Evolutionary conservation across 139 green algal genomes (phyloP).

Genomic region (Chlorokybus atmophyticus): DNA sequence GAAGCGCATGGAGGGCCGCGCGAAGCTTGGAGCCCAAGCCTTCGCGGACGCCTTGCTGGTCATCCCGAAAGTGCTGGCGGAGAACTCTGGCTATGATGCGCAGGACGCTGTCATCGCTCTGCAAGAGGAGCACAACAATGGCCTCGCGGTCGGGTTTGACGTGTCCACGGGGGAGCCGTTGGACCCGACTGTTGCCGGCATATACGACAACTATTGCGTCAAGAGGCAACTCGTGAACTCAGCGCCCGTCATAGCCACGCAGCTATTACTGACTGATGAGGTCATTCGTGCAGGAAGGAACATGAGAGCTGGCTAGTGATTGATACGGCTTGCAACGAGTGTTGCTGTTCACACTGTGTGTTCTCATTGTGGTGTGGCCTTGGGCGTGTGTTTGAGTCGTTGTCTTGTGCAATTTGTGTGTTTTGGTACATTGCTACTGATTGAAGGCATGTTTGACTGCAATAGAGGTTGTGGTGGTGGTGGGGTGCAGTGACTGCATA

Average conservation of each 20-base stretch:
- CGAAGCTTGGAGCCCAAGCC: constrained; percentile 88
- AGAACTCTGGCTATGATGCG: constrained; percentile 85
- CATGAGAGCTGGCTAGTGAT: too few relatives aligned
- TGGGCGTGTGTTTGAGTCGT: too few relatives aligned
- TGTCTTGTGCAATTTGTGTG: too few relatives aligned
- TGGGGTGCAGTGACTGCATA: too few relatives aligned
- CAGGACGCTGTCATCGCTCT: constrained; percentile 68
- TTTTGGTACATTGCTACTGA: too few relatives aligned
- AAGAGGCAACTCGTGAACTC: constrained; percentile 91
- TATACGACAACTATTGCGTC: constrained; percentile 96
- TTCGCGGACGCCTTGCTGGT: constrained; percentile 92
- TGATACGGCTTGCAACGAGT: too few relatives aligned
- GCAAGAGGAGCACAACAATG: constrained; percentile 70
- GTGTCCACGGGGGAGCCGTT: constrained; percentile 73
- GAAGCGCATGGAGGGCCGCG: constrained; percentile 41
- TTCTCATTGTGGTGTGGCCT: too few relatives aligned
- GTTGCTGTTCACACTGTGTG: too few relatives aligned
- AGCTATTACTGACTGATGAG: constrained; percentile 95
- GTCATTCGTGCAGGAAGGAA: constrained; percentile 93
- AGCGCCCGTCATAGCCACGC: constrained; percentile 77
- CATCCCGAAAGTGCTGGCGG: constrained; percentile 85
- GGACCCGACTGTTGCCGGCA: constrained; percentile 61
- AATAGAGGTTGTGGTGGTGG: too few relatives aligned
- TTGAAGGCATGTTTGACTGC: too few relatives aligned
- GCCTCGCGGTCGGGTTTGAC: constrained; percentile 76